Percentiles rank a stretch among this genome's conserved stretches.
Conservation (phyloP, 306 rosid genomes). For the Ochetophila trinervis region DNA sequence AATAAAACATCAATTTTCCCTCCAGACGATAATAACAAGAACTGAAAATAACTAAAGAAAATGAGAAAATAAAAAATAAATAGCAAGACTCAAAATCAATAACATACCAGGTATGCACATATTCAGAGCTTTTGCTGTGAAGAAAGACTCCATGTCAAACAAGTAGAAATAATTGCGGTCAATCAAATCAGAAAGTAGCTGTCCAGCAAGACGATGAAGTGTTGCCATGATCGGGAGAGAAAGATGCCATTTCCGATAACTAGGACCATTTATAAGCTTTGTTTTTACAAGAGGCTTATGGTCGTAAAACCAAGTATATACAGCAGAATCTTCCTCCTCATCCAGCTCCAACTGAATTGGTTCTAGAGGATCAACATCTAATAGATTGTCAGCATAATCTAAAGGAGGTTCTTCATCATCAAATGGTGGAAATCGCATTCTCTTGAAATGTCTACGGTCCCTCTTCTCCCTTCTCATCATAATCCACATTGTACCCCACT, state of each 20-base stretch:
- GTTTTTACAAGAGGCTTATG: conserved; percentile 97
- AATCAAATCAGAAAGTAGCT: conserved; percentile 87
- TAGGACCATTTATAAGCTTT: conserved; percentile 96
- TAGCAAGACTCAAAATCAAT: not conserved
- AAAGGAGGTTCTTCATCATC: conserved; percentile 99
- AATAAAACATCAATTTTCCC: not conserved
- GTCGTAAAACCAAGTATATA: conserved; percentile 94
- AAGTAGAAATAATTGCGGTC: conserved; percentile 95
- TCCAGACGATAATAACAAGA: not conserved
- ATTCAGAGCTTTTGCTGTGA: conserved; percentile 95
- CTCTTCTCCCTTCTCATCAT: conserved; percentile 99
- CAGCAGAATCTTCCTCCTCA: conserved; percentile 99
- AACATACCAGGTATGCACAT: conserved; percentile 96
- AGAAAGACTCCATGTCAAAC: conserved; percentile 99
- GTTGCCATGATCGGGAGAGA: conserved; percentile 99
- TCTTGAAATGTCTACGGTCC: conserved; percentile 96
- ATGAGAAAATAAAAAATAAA: not conserved
- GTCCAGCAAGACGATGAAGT: conserved; percentile 96
- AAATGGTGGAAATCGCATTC: conserved; percentile 99
- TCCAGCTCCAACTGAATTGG: conserved; percentile 96
- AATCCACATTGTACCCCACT: conserved; percentile 99
- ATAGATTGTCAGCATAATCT: conserved; percentile 93
- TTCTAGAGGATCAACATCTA: conserved; percentile 97
- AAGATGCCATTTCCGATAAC: conserved; percentile 98
- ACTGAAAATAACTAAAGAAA: not conserved